These are phyloP conservation scores for Tympanopsis confertula DNA, from an alignment of 2,329 filamentous ascomycete species.

Conservation along the genomic window DNA sequence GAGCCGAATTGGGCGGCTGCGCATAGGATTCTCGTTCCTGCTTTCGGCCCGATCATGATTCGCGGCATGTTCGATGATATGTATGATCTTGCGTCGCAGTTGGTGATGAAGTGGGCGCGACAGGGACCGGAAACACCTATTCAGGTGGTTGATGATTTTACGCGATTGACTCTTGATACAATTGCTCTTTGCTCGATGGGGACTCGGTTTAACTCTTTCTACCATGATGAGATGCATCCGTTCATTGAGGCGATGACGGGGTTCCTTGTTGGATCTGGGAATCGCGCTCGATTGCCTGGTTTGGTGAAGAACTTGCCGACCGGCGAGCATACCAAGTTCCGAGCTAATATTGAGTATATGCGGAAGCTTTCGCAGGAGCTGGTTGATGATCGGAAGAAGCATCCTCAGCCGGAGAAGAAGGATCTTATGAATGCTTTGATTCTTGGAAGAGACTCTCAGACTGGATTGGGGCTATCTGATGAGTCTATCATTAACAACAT, in stretches of 20 bases:
- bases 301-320: conserved; percentile 4
- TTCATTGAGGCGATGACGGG: conserved; percentile 58
- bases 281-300: conserved; percentile 21
- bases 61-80: conserved; percentile 55
- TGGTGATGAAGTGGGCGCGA: conserved; percentile 58
- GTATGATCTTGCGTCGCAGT: conserved; percentile 55
- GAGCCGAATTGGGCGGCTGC: conserved; percentile 58
- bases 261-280: conserved; percentile 45
- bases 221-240: conserved; percentile 55
- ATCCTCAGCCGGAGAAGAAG: conserved; percentile 31
- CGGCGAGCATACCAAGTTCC: conserved; percentile 30
- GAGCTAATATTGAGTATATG: conserved; percentile 40
- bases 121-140: conserved; percentile 46
- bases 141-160: conserved; percentile 54
- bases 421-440: conserved; percentile 41
- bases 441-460: conserved; percentile 28
- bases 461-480: conserved; percentile 31
- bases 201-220: conserved; percentile 66
- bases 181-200: conserved; percentile 62
- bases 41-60: conserved; percentile 59
- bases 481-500: conserved; percentile 36
- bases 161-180: conserved; percentile 62
- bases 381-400: conserved; percentile 40
- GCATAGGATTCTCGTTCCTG: conserved; percentile 53
- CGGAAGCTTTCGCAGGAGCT: conserved; percentile 45